phyloP scores from a whole-genome alignment of 1,284 basidiomycete species.

The Termitomyces sp. region DNA sequence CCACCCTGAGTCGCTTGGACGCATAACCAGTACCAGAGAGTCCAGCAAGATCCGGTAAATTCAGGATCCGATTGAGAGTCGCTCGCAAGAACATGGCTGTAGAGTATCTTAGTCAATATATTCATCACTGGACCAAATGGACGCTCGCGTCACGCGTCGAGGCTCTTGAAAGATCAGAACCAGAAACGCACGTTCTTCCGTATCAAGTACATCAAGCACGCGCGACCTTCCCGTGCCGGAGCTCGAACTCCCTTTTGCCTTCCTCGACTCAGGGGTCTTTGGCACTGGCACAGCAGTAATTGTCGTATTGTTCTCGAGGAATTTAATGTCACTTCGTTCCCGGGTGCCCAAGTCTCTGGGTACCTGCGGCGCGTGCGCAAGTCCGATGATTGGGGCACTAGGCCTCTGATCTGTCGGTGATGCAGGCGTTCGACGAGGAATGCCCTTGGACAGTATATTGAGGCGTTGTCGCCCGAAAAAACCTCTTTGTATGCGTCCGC shows the following conservation, averaged over 20 bases:
- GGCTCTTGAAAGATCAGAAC: neutral
- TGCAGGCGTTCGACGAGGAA: constrained; percentile 6
- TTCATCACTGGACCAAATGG: neutral
- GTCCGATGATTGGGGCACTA: constrained; percentile 7
- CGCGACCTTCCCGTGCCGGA: constrained; percentile 22
- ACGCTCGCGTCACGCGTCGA: constrained; percentile 6
- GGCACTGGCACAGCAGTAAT: constrained; percentile 11
- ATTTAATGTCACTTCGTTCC: constrained; percentile 14
- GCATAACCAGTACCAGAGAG: constrained; percentile 19
- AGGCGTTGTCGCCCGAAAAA: constrained; percentile 54
- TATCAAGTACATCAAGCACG: constrained; percentile 33
- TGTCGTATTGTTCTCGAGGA: constrained; percentile 16
- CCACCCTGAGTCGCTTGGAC: neutral
- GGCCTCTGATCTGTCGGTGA: constrained; percentile 1
- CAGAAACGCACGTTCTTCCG: constrained; percentile 27
- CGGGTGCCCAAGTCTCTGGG: constrained; percentile 4
- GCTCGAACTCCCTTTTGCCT: neutral
- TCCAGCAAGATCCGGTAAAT: constrained; percentile 42
- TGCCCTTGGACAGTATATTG: constrained; percentile 41
- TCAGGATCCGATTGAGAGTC: constrained; percentile 36
- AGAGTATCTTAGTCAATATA: neutral
- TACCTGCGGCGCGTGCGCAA: constrained; percentile 29
- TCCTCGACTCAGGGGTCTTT: constrained; percentile 20
- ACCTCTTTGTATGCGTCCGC: constrained; percentile 43
- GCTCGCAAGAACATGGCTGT: constrained; percentile 35